Evolutionary conservation across 2,329 filamentous ascomycete genomes (phyloP), one percentile per base, ranked within the genome.

Genomic region (Cytospora paraplurivora): DNA sequence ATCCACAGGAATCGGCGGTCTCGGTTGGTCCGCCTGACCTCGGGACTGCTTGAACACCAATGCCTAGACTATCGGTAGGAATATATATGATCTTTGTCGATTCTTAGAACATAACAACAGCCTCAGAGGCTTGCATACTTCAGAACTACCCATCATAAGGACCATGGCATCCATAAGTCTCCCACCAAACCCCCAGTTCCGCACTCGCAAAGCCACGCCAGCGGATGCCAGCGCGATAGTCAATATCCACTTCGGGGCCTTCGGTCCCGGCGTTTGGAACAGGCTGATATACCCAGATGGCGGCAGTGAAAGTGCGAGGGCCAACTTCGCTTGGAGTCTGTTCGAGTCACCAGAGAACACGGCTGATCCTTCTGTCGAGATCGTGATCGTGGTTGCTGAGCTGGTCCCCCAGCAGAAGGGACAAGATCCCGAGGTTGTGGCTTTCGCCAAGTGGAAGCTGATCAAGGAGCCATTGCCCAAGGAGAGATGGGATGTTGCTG

Each of bases 401-500:
- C 62, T 69, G 19, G 47, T 68, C 8, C 64, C 64, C 1, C 64
- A 49, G 11, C 58, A 41, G 1, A 65, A 66, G 11, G 52, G 27
- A 12, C 56, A 56, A 3, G 56, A 61, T 11, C 62, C 69, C 4
- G 71, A 73, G 60, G 63, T 76, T 8, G 69, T 74, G 7, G 74
- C 71, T 13, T 74, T 70, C 51, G 68, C 68, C 27, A 72, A 71
- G 57, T 74, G 72, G 71, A 47, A 33, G 15, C 47, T 72, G 7
- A 62, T 67, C 27, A 68, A 64, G 12, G 55, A 67, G 37, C 63
- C 66, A 21, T 69, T 68, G n/a, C 32, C 69, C 2, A 68, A 70
- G 51, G 70, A 66, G 33, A 66, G 71, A 62, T 74, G 71, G 72
- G 69, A 70, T 27, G 62, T 54, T 4, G 19, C 1, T 27, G 27